phyloP scores from a whole-genome alignment of 1,139 yeast genomes.

The Debaryomyces coudertii region DNA sequence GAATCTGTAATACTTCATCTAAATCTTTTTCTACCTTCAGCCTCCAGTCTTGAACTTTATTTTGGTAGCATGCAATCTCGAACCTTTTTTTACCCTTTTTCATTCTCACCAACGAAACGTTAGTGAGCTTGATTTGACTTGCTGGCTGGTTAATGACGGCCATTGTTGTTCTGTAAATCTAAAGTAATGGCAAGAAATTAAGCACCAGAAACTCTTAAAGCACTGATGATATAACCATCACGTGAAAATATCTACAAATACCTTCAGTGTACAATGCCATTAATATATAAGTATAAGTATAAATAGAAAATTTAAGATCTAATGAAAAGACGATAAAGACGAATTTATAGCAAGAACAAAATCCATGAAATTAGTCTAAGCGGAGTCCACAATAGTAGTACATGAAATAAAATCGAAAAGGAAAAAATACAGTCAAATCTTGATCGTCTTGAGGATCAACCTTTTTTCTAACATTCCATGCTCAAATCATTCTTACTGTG shows the following conservation, averaged over 20 bases:
- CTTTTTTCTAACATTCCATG: neutral
- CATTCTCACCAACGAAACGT: constrained; percentile 90
- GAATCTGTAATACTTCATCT: constrained; percentile 94
- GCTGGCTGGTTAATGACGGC: constrained; percentile 81
- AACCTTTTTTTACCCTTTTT: constrained; percentile 88
- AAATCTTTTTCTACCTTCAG: constrained; percentile 86
- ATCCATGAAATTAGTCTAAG: neutral
- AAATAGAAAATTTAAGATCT: constrained; percentile 6
- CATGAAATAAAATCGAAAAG: neutral
- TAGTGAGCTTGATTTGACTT: constrained; percentile 85
- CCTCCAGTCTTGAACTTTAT: constrained; percentile 95
- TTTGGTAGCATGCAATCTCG: constrained; percentile 95
- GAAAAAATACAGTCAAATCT: neutral
- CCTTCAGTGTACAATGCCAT: constrained; percentile 7
- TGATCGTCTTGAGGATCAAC: neutral
- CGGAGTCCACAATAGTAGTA: neutral
- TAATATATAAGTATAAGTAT: constrained; percentile 7
- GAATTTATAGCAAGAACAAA: neutral
- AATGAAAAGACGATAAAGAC: constrained; percentile 6
- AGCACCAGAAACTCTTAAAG: neutral
- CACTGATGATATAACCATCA: neutral
- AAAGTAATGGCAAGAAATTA: neutral
- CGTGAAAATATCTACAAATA: constrained; percentile 3
- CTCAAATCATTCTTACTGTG: constrained; percentile 1
- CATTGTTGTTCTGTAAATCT: constrained; percentile 31